phyloP scores from a whole-genome alignment of 108 stramenopile species.

The Epipyxis sp. region DNA sequence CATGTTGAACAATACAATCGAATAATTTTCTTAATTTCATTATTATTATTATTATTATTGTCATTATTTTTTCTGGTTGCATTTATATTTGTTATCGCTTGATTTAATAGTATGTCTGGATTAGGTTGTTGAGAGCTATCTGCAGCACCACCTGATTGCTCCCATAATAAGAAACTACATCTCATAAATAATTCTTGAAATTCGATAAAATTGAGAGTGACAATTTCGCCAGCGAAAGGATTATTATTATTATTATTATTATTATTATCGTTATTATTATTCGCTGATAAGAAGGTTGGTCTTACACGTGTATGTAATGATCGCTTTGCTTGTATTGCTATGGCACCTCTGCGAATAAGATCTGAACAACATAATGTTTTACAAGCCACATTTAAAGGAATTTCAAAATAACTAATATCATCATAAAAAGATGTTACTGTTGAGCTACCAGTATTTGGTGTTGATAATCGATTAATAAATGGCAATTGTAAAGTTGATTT shows the following conservation, averaged over 20 bases:
- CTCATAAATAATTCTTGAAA: background rate
- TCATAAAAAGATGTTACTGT: too few relatives aligned
- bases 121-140: background rate
- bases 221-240: background rate
- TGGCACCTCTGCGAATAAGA: background rate
- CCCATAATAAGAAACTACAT: background rate
- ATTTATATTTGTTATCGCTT: background rate
- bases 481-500: too few relatives aligned
- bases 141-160: background rate
- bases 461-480: too few relatives aligned
- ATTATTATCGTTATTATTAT: background rate
- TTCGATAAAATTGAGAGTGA: background rate
- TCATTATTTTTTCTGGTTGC: background rate
- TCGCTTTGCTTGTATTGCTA: background rate
- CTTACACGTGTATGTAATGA: background rate
- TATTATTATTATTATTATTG: background rate
- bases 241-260: background rate
- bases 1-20: background rate
- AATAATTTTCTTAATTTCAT: background rate
- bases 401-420: too few relatives aligned
- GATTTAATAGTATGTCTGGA: background rate
- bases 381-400: background rate
- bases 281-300: background rate
- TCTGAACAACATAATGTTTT: background rate
- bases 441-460: too few relatives aligned